These are phyloP conservation scores for Leptodermis oblonga DNA, from an alignment of 257 asterid species.

Conservation along the genomic window DNA sequence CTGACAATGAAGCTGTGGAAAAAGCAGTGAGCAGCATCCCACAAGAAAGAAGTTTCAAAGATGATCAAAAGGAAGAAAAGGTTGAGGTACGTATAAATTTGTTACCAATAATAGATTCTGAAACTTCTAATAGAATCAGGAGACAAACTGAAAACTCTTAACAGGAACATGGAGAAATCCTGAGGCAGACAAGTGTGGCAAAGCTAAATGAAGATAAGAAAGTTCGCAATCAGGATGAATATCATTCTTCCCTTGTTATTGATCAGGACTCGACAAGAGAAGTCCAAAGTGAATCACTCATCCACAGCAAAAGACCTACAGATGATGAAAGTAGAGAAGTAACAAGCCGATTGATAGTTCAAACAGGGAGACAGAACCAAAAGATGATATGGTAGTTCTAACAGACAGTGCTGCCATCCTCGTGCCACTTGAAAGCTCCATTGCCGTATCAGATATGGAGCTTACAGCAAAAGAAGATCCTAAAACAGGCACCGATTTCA, in stretches of 20 bases:
- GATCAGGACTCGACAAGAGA: background rate
- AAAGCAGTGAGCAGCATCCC: slow-evolving; percentile 11
- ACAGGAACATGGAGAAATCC: slow-evolving; percentile 31
- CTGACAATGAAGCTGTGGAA: slow-evolving; percentile 9
- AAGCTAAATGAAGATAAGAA: slow-evolving; percentile 13
- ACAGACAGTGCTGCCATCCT: too few relatives aligned
- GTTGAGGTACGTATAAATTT: slow-evolving; percentile 28
- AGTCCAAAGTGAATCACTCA: background rate
- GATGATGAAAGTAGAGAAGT: slow-evolving; percentile 9
- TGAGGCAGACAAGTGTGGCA: slow-evolving; percentile 1
- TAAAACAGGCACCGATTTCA: too few relatives aligned
- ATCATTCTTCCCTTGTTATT: background rate
- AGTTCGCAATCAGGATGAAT: background rate
- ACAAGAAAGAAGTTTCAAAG: slow-evolving; percentile 9
- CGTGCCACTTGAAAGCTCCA: too few relatives aligned
- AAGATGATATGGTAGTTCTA: too few relatives aligned
- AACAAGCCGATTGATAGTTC: too few relatives aligned
- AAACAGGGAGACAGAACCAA: too few relatives aligned
- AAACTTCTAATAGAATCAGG: slow-evolving; percentile 1
- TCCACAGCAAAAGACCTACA: background rate
- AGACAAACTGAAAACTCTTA: slow-evolving; percentile 6
- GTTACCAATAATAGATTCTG: slow-evolving; percentile 6
- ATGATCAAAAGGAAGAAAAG: background rate
- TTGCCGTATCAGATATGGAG: too few relatives aligned
- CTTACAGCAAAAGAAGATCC: too few relatives aligned